Conservation (phyloP, 257 asterid species). For the Knoxia roxburghii region DNA sequence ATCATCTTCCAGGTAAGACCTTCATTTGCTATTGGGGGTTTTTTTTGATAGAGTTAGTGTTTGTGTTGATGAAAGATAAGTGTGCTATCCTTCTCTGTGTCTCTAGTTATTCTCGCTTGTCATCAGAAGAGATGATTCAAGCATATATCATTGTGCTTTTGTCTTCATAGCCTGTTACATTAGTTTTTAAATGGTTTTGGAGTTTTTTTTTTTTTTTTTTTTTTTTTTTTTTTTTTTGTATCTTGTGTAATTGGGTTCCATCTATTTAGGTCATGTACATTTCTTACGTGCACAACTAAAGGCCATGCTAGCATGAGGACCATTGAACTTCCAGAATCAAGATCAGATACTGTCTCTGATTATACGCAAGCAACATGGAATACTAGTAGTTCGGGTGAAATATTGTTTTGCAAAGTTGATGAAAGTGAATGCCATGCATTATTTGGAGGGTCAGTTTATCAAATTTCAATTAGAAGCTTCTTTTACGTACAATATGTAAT, state of each 20-base stretch:
- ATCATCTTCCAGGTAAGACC: constrained; percentile 48
- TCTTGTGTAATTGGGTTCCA: too few species aligned
- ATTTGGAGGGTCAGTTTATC: constrained; percentile 80
- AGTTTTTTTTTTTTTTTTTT: neutral
- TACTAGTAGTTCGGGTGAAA: constrained; percentile 62
- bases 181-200: neutral
- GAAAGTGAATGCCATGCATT: constrained; percentile 60
- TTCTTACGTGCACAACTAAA: constrained; percentile 64
- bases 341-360: constrained; percentile 32
- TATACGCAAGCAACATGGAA: constrained; percentile 47
- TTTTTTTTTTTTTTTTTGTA: neutral
- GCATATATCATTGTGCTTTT: neutral
- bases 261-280: constrained; percentile 50
- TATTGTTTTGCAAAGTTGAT: constrained; percentile 61
- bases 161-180: neutral
- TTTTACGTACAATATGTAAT: neutral
- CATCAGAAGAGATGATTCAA: neutral
- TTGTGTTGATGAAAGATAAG: neutral
- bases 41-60: too few species aligned
- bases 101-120: neutral
- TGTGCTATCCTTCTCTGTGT: neutral
- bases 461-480: neutral
- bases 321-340: constrained; percentile 35
- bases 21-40: neutral
- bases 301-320: constrained; percentile 56